Evolutionary conservation across 108 stramenopile species (phyloP).

Genomic region (Seminavis robusta): DNA sequence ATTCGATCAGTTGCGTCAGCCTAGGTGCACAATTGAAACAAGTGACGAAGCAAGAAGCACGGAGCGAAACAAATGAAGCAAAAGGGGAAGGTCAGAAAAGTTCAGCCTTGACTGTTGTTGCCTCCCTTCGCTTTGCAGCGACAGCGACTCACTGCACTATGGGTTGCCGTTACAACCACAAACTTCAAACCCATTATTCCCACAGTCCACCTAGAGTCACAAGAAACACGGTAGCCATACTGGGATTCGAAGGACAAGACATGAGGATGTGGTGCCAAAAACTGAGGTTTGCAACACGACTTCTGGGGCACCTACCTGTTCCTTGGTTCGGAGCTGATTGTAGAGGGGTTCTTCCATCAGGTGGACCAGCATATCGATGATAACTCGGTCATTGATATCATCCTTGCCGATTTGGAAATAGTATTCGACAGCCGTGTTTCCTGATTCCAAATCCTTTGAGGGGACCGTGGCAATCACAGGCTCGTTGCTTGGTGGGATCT

Average conservation of each 20-base stretch:
- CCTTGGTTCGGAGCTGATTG: conserved; percentile 71
- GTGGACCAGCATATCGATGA: conserved; percentile 65
- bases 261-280: not conserved
- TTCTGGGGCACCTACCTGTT: conserved; percentile 45
- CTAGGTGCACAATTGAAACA: not conserved
- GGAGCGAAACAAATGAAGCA: not conserved
- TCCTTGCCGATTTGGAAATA: conserved; percentile 84
- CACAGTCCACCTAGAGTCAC: conserved; percentile 53
- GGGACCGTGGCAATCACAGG: conserved; percentile 28
- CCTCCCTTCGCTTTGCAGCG: too few species aligned
- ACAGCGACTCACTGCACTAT: conserved; percentile 42
- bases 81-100: too few species aligned
- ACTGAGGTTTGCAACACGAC: not conserved
- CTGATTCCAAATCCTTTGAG: conserved; percentile 60
- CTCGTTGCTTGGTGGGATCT: conserved; percentile 24
- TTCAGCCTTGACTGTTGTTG: too few species aligned
- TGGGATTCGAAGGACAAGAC: not conserved
- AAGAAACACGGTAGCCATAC: conserved; percentile 52
- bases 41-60: not conserved
- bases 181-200: conserved; percentile 80
- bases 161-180: conserved; percentile 55
- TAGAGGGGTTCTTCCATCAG: conserved; percentile 81
- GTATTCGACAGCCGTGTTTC: conserved; percentile 78
- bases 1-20: conserved; percentile 51
- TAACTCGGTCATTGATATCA: conserved; percentile 50